Percentiles rank a stretch among this genome's conserved stretches.
These are phyloP conservation scores for Aspergillus puulaauensis DNA, from an alignment of 2,329 filamentous ascomycete genomes.

Conservation along the genomic window DNA sequence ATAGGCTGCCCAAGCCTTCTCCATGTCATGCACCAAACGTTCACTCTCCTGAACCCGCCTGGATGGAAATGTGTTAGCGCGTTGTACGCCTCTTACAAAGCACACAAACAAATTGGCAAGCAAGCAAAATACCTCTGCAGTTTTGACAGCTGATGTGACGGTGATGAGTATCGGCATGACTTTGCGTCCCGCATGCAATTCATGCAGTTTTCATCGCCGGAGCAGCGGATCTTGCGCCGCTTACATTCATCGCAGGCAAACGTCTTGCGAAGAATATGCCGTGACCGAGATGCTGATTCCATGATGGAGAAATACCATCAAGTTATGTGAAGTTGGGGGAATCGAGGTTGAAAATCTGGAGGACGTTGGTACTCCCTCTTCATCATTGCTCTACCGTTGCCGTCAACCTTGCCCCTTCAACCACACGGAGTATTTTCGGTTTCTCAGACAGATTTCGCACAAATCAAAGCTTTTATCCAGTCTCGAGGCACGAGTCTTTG, in stretches of 20 bases:
- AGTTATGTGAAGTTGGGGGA: neutral
- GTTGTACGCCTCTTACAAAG: neutral
- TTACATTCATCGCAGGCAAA: conserved; percentile 22
- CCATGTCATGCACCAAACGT: conserved; percentile 12
- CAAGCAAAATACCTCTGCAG: conserved; percentile 13
- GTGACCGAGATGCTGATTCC: conserved; percentile 6
- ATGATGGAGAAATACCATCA: neutral
- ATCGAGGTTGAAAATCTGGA: neutral
- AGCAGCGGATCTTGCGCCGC: conserved; percentile 21
- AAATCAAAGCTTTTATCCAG: neutral
- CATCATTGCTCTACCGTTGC: neutral
- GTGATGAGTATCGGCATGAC: conserved; percentile 18
- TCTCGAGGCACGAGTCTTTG: neutral
- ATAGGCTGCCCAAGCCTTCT: conserved; percentile 16
- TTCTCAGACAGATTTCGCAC: neutral
- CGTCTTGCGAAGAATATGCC: conserved; percentile 18
- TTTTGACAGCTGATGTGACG: conserved; percentile 15
- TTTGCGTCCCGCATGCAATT: conserved; percentile 19
- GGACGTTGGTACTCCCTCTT: neutral
- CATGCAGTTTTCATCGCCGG: conserved; percentile 18
- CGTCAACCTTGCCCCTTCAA: neutral
- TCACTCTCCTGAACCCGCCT: conserved; percentile 19
- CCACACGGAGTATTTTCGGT: neutral
- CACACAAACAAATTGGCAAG: neutral
- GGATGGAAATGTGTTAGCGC: neutral